phyloP scores from a whole-genome alignment of 176 grass and related monocot genomes.

The Cenchrus purpureus region DNA sequence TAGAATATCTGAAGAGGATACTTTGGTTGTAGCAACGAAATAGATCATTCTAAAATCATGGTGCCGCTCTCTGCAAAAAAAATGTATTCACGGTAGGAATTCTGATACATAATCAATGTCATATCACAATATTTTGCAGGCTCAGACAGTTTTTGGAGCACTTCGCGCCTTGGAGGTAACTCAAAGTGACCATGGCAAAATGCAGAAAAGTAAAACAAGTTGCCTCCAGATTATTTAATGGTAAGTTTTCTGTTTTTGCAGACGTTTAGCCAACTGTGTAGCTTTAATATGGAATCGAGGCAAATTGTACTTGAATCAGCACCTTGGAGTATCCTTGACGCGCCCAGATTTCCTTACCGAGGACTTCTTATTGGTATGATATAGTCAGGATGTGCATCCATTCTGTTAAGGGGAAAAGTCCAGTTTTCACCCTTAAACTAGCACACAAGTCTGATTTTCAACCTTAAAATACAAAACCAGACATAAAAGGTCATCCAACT shows the following conservation, averaged over 20 bases:
- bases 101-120: neutral
- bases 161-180: conserved; percentile 87
- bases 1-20: too few relatives aligned
- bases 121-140: conserved; percentile 54
- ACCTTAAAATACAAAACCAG: too few relatives aligned
- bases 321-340: conserved; percentile 84
- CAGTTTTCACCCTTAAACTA: too few relatives aligned
- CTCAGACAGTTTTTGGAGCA: conserved; percentile 84
- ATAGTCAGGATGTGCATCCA: neutral
- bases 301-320: conserved; percentile 61
- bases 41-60: too few relatives aligned
- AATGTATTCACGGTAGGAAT: neutral
- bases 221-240: neutral
- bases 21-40: too few relatives aligned
- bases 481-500: neutral
- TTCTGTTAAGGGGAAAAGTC: neutral
- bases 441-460: too few relatives aligned
- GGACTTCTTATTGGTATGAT: conserved; percentile 84
- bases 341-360: conserved; percentile 84
- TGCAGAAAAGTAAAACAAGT: neutral
- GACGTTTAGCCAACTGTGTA: conserved; percentile 93
- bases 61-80: neutral
- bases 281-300: conserved; percentile 68
- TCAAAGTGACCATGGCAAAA: neutral
- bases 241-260: conserved; percentile 39